Conservation (phyloP, 1,284 basidiomycete species). For the Puccinia triticina region DNA sequence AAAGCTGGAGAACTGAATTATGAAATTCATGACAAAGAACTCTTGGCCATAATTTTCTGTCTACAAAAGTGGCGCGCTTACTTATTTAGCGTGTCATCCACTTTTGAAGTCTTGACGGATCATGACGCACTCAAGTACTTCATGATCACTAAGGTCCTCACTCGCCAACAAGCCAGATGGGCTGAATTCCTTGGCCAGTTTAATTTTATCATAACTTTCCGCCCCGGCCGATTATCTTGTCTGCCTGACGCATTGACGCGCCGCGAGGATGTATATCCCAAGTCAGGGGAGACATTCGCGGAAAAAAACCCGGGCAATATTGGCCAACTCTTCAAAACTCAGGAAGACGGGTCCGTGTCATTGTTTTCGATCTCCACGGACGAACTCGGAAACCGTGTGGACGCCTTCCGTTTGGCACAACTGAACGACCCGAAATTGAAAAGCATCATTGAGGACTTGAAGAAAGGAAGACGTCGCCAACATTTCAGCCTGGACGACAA, state of each 20-base stretch:
- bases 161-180: slow-evolving; percentile 17
- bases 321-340: too few species aligned
- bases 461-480: too few species aligned
- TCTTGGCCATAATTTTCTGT: not conserved
- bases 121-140: not conserved
- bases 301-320: too few species aligned
- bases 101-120: not conserved
- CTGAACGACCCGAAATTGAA: too few species aligned
- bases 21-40: slow-evolving; percentile 9
- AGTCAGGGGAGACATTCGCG: not conserved
- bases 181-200: not conserved
- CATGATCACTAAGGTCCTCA: not conserved
- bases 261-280: not conserved
- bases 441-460: too few species aligned
- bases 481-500: too few species aligned
- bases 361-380: too few species aligned
- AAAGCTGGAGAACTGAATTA: not conserved
- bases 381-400: too few species aligned
- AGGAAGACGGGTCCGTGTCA: too few species aligned
- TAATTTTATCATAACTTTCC: not conserved
- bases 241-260: slow-evolving; percentile 5
- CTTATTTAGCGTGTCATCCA: not conserved
- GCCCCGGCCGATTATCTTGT: not conserved
- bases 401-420: too few species aligned
- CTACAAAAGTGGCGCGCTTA: not conserved